These are phyloP conservation scores for Viola odorata DNA, from an alignment of 345 rosid genomes.

Conservation along the genomic window DNA sequence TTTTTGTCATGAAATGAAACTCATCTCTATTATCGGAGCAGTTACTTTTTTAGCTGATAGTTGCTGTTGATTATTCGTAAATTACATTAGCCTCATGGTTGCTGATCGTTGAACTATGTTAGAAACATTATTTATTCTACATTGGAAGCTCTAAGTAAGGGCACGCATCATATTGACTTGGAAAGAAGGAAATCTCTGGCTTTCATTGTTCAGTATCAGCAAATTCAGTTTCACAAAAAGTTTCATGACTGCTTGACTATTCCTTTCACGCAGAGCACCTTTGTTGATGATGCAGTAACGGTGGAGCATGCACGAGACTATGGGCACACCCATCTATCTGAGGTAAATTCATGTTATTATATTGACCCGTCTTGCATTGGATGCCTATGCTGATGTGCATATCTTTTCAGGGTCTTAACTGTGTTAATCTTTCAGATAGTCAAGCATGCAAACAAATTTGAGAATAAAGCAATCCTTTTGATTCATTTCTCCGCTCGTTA, in stretches of 20 bases:
- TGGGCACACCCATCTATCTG: slow-evolving; percentile 82
- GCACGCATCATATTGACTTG: not conserved
- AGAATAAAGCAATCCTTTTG: slow-evolving; percentile 78
- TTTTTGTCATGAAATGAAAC: too few species aligned
- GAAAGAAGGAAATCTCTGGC: not conserved
- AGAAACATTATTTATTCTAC: too few species aligned
- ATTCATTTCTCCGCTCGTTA: slow-evolving; percentile 95
- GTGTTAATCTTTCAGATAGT: slow-evolving; percentile 46
- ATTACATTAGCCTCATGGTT: too few species aligned
- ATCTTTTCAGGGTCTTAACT: slow-evolving; percentile 3
- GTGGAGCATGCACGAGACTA: slow-evolving; percentile 87
- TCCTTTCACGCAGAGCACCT: slow-evolving; percentile 59
- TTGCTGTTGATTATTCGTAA: too few species aligned
- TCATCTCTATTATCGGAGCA: too few species aligned
- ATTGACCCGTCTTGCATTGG: slow-evolving; percentile 3
- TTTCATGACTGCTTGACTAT: not conserved
- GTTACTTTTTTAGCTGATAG: too few species aligned
- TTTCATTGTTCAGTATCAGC: too few species aligned
- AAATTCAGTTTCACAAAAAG: not conserved
- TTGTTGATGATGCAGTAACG: slow-evolving; percentile 52
- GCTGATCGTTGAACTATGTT: too few species aligned
- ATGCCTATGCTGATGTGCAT: not conserved
- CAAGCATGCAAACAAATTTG: slow-evolving; percentile 54
- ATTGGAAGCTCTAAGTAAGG: not conserved
- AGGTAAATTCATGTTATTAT: slow-evolving; percentile 33